Evolutionary conservation across 768 basidiomycete genomes (phyloP), one percentile per base, ranked within the genome.

Genomic region (Omphalotus guepiniiformis): DNA sequence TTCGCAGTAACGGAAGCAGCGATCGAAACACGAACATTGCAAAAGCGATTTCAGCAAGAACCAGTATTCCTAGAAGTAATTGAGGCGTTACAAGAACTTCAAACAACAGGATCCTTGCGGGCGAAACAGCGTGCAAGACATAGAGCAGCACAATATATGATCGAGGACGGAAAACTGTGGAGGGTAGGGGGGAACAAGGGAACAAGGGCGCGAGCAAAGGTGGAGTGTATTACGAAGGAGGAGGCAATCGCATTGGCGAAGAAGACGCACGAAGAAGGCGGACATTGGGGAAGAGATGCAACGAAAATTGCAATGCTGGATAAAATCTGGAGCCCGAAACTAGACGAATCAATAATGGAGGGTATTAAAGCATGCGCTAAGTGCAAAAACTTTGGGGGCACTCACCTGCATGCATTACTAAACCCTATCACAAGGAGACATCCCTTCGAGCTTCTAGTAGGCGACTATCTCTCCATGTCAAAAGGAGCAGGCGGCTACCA

Each of bases 401-500:
- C 41, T 15, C 51, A 49, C 35, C 19, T 47, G 47, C 47, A 30
- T 35, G 49, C 66, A 0, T 61, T 74, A 0, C 54, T 71, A 11
- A 53, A 70, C 27, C 72, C 67, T 0, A 67, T 55, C 18, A 49
- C 51, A 22, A 26, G 53, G 5, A 15, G 53, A 22, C 53, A 55
- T 19, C 53, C 53, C 2, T 55, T 55, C 51, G 53, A 55, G 27
- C 48, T 55, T 3, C n/a, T 55, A 9, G 53, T 47, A 1, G 51
- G 53, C 12, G 47, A 55, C 36, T 55, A 55, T 23, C 48, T 55
- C 1, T 49, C 53, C 3, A 34, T 55, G 42, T 47, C 53, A 1
- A 41, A 36, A 6, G 51, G 48, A 1, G 43, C 45, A 34, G 42
- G 42, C 3, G 42, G 42, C 4, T 44, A 44, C 32, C 21, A 43